A percentile compares a stretch with the other conserved stretches of the same genome.
These are phyloP conservation scores for Xylariaceae sp. DNA, from an alignment of 2,329 filamentous ascomycete genomes.

Conservation along the genomic window DNA sequence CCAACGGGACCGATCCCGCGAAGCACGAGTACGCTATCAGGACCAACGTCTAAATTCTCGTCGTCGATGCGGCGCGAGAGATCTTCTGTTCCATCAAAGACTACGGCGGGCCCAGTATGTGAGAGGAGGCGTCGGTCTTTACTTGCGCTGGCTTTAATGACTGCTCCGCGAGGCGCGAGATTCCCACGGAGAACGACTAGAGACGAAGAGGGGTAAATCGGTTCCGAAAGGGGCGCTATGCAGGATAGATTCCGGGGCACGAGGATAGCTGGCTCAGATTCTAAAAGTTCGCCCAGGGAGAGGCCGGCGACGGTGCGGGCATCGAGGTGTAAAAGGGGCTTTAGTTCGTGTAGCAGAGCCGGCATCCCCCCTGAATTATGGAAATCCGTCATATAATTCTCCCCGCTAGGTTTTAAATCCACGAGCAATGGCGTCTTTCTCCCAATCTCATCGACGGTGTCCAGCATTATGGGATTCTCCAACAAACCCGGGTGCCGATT, in stretches of 20 bases:
- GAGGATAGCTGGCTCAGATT: constrained; percentile 59
- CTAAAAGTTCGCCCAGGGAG: constrained; percentile 76
- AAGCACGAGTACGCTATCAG: constrained; percentile 67
- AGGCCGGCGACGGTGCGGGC: constrained; percentile 81
- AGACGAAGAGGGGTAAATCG: constrained; percentile 72
- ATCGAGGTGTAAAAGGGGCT: constrained; percentile 69
- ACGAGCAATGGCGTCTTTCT: constrained; percentile 76
- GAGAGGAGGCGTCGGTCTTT: constrained; percentile 63
- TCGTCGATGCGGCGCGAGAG: constrained; percentile 61
- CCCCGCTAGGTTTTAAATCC: constrained; percentile 80
- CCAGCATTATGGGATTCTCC: constrained; percentile 59
- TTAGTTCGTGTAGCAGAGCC: constrained; percentile 73
- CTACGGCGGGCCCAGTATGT: constrained; percentile 49
- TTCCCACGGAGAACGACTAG: constrained; percentile 81
- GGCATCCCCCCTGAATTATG: constrained; percentile 85
- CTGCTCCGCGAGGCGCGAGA: constrained; percentile 75
- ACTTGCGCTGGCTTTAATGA: constrained; percentile 83
- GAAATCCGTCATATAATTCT: constrained; percentile 86
- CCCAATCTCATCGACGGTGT: constrained; percentile 75
- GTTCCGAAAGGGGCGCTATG: constrained; percentile 62
- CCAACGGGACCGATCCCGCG: constrained; percentile 87
- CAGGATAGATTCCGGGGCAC: constrained; percentile 35
- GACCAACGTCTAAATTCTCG: constrained; percentile 57
- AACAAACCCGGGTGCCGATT: constrained; percentile 68
- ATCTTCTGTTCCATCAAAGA: constrained; percentile 74